Percentiles rank a stretch among this genome's conserved stretches.
These are phyloP conservation scores for Penicillium soppii DNA, from an alignment of 495 filamentous ascomycete genomes.

Conservation along the genomic window DNA sequence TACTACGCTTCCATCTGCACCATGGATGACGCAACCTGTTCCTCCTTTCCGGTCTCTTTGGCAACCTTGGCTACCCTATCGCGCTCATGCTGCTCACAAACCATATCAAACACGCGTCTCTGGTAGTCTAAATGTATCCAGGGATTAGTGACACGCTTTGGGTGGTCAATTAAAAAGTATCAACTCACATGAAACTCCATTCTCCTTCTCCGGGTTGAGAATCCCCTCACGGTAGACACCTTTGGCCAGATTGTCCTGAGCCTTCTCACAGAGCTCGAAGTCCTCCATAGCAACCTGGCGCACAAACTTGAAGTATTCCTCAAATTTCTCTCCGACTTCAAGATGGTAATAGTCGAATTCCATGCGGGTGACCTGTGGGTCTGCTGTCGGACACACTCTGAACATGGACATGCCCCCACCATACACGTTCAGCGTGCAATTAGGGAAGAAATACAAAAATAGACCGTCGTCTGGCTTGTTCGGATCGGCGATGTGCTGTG, in stretches of 20 bases:
- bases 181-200: constrained; percentile 54
- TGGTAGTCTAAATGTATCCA: constrained; percentile 54
- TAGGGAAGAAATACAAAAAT: constrained; percentile 64
- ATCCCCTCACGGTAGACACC: constrained; percentile 60
- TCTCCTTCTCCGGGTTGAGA: constrained; percentile 58
- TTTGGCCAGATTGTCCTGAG: constrained; percentile 53
- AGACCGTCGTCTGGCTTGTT: constrained; percentile 53
- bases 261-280: constrained; percentile 59
- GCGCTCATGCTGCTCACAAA: constrained; percentile 46
- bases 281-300: constrained; percentile 61
- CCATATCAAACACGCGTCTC: constrained; percentile 52
- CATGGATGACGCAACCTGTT: constrained; percentile 7
- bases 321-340: constrained; percentile 54
- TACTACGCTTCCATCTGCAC: constrained; percentile 28
- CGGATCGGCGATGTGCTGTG: constrained; percentile 57
- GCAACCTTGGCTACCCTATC: constrained; percentile 24
- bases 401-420: constrained; percentile 62
- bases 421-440: constrained; percentile 61
- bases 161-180: background rate
- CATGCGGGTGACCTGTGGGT: constrained; percentile 56
- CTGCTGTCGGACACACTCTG: constrained; percentile 53
- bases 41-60: constrained; percentile 8
- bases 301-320: constrained; percentile 60
- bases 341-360: constrained; percentile 63
- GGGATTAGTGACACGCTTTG: background rate